A percentile compares a stretch with the other conserved stretches of the same genome.
Evolutionary conservation across 345 rosid species (phyloP).

Genomic region (Euphorbia lathyris): DNA sequence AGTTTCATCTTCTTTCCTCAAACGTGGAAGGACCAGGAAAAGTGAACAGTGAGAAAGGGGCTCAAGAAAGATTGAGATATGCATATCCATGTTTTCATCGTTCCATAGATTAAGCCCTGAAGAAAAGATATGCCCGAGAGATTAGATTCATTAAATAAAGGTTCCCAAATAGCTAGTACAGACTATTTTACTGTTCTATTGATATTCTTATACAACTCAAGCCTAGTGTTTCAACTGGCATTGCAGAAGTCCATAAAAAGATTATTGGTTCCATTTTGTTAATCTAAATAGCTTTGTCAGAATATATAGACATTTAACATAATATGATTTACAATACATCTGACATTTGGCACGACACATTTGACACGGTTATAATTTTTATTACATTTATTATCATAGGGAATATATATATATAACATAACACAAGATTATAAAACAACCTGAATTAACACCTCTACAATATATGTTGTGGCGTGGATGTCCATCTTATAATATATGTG

Average conservation of each 20-base stretch:
- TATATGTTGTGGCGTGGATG: no score
- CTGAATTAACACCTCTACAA: no score
- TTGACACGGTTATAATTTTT: no score
- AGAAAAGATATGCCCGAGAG: not conserved
- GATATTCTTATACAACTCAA: not conserved
- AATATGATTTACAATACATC: no score
- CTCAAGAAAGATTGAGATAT: not conserved
- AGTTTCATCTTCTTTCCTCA: not conserved
- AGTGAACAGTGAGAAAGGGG: not conserved
- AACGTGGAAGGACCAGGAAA: not conserved
- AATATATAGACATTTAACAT: no score
- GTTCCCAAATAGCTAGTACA: conserved; percentile 15
- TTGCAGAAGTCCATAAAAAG: not conserved
- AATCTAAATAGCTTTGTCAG: no score
- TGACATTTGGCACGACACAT: no score
- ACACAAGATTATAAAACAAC: no score
- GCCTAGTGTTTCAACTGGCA: conserved; percentile 6
- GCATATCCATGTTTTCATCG: not conserved
- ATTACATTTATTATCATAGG: no score
- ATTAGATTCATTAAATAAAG: not conserved
- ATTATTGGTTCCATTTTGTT: no score
- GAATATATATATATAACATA: no score
- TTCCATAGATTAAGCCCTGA: not conserved
- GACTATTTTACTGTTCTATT: conserved; percentile 10
- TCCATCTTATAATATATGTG: not conserved